A percentile compares a stretch with the other conserved stretches of the same genome.
These are phyloP conservation scores for Discostella stelligeroides DNA, from an alignment of 108 stramenopile genomes.

Conservation along the genomic window DNA sequence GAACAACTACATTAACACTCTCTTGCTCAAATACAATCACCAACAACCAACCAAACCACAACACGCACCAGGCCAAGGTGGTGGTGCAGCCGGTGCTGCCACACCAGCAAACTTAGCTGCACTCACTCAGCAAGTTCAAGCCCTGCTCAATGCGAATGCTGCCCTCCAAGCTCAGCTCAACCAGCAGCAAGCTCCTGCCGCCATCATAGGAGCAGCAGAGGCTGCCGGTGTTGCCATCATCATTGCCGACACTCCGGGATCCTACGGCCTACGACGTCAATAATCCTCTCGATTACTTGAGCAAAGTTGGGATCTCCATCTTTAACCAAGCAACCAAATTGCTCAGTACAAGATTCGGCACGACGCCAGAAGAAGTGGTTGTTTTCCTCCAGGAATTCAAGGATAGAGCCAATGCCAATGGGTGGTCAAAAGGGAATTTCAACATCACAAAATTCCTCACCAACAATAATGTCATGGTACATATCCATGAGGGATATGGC, in stretches of 20 bases:
- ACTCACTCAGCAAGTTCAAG: too few species aligned
- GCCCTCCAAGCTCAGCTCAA: too few species aligned
- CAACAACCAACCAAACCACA: too few species aligned
- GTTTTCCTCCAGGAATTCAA: neutral
- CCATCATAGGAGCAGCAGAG: too few species aligned
- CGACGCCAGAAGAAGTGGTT: neutral
- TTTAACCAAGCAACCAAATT: neutral
- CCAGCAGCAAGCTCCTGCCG: too few species aligned
- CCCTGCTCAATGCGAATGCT: too few species aligned
- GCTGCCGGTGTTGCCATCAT: too few species aligned
- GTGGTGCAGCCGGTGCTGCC: too few species aligned
- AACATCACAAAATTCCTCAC: neutral
- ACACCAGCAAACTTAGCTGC: too few species aligned
- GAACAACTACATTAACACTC: too few species aligned
- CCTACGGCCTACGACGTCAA: neutral
- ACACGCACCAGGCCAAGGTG: too few species aligned
- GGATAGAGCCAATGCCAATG: neutral
- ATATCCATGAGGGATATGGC: neutral
- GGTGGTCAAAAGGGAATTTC: neutral
- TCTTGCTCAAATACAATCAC: too few species aligned
- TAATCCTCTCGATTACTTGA: neutral
- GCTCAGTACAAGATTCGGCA: neutral
- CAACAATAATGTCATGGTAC: neutral
- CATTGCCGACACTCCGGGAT: neutral
- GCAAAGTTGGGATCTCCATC: neutral